Base-by-base conservation (phyloP, 371 early-diverging fungal genomes). In the Syncephalis fuscata region DNA sequence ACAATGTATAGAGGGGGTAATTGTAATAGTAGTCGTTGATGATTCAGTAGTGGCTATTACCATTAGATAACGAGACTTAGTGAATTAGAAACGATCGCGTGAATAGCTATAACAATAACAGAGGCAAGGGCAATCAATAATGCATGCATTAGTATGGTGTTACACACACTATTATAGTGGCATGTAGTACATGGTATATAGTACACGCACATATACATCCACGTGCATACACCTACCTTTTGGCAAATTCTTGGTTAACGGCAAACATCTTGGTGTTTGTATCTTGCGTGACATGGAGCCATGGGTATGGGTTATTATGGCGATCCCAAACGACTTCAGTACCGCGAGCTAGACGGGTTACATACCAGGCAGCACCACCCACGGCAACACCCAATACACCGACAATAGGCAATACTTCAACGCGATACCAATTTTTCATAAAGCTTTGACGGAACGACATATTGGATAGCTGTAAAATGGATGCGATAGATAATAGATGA, bases 291-390 rank as follows among this genome's bases (percentile, higher is more conserved):
- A 82, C 69, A 50, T 75, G 57, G 55, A 67, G 62, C 75, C 74
- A 77, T 43, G 82, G 82, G 51, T 69, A 58, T 42, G 77, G 78
- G 76, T 79, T 82, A 60, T 60, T 68, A 44, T 59, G 65, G 60
- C 51, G 42, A 59, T 69, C 68, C 77, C 77, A 79, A 50, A 71
- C 70, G 49, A 79, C 80, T 53, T 81, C 79, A 40, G 75, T 74
- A 54, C 66, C 65, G 60, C 66, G 64, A 43, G 78, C 71, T 17
- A 76, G 67, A 48, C 75, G 78, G 52, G 53, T 45, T 17, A 71
- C 60, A 57, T 73, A 77, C 69, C 70, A 78, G 48, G 46, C 53
- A 46, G 70, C 71, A 53, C 77, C 73, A 50, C 63, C 69, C 23
- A 70, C 58, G 45, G 78, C 82, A 48, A 65, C 62, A 22, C 57